A percentile compares a stretch with the other conserved stretches of the same genome.
phyloP scores from a whole-genome alignment of 208 protist species.

The Leishmania turanica region DNA sequence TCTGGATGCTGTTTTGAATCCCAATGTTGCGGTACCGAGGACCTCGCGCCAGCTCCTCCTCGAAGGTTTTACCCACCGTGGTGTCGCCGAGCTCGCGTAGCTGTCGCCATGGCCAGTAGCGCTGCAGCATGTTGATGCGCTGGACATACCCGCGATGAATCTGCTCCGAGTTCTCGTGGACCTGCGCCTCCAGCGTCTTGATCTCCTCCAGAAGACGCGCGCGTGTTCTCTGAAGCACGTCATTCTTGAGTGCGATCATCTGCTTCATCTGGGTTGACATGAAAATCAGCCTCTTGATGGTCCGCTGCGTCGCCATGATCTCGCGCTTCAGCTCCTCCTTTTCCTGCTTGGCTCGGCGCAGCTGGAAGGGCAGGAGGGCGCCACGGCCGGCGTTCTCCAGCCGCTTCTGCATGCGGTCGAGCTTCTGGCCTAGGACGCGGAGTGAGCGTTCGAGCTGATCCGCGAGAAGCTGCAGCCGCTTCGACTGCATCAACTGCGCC shows the following conservation, averaged over 20 bases:
- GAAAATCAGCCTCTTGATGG: slow-evolving; percentile 44
- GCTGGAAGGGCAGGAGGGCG: slow-evolving; percentile 61
- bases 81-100: slow-evolving; percentile 81
- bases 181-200: slow-evolving; percentile 33
- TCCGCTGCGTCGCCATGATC: slow-evolving; percentile 53
- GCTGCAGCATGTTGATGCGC: slow-evolving; percentile 80
- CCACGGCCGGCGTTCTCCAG: slow-evolving; percentile 25
- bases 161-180: slow-evolving; percentile 36
- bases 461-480: slow-evolving; percentile 52
- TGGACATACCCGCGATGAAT: slow-evolving; percentile 72
- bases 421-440: slow-evolving; percentile 42
- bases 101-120: slow-evolving; percentile 89
- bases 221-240: slow-evolving; percentile 27
- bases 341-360: slow-evolving; percentile 55
- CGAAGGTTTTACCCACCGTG: slow-evolving; percentile 73
- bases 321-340: slow-evolving; percentile 57
- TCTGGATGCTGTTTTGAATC: slow-evolving; percentile 85
- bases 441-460: slow-evolving; percentile 64
- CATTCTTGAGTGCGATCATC: slow-evolving; percentile 41
- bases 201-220: slow-evolving; percentile 51
- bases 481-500: slow-evolving; percentile 43
- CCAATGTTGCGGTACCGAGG: slow-evolving; percentile 81
- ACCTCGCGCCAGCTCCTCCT: slow-evolving; percentile 78
- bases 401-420: slow-evolving; percentile 53
- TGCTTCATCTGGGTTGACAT: slow-evolving; percentile 63